phyloP scores from a whole-genome alignment of 306 rosid species.

The Dryas alaskensis region DNA sequence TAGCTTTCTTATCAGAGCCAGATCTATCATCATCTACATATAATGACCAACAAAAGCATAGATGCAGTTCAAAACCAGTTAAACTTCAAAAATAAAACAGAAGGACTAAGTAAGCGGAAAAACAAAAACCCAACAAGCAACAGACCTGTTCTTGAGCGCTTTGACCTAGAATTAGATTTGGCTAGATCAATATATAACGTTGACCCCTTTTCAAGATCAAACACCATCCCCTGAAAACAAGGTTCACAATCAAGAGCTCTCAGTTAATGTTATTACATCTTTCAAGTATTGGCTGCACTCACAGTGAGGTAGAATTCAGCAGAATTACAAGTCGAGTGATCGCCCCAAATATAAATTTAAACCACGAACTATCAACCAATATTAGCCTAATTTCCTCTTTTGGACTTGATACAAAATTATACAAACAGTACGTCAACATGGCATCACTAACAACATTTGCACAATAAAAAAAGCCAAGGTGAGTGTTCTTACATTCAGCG shows the following conservation, averaged over 20 bases:
- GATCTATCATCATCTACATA: constrained; percentile 68
- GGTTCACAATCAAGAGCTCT: constrained; percentile 17
- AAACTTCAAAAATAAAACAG: not conserved
- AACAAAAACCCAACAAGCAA: constrained; percentile 8
- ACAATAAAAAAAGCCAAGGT: not conserved
- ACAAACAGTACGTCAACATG: not conserved
- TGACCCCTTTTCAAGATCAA: constrained; percentile 93
- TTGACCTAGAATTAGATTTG: constrained; percentile 88
- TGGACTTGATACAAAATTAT: not conserved
- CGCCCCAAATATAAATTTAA: not conserved
- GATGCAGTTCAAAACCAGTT: constrained; percentile 20
- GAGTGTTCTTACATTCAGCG: constrained; percentile 61
- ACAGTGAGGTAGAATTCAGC: not conserved
- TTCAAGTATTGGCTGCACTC: not conserved
- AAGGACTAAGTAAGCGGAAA: constrained; percentile 2
- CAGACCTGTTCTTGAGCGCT: constrained; percentile 67
- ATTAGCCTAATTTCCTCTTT: not conserved
- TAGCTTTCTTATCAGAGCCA: constrained; percentile 77
- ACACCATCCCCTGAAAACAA: constrained; percentile 83
- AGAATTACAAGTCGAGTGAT: not conserved
- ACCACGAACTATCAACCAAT: not conserved
- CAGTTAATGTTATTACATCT: not conserved
- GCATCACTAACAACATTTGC: not conserved
- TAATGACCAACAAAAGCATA: constrained; percentile 24
- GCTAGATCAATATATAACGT: constrained; percentile 84